Percentiles rank a stretch among this genome's conserved stretches.
Evolutionary conservation across 495 filamentous ascomycete genomes (phyloP).

Genomic region (Talaromyces wortmannii): DNA sequence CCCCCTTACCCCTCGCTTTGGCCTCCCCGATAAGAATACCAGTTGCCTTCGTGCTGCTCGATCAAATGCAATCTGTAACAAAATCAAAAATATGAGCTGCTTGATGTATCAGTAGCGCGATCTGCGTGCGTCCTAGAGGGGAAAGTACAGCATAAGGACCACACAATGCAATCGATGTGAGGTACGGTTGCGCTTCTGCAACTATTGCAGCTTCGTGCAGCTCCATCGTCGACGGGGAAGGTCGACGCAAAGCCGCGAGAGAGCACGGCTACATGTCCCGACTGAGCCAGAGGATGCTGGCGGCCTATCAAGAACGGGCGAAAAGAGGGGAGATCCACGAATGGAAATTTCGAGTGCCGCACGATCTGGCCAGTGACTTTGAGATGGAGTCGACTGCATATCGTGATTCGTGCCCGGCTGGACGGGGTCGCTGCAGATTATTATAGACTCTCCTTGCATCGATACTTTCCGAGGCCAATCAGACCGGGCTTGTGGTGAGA

Average conservation of each 20-base stretch:
- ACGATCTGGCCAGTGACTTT: background rate
- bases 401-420: constrained; percentile 5
- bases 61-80: background rate
- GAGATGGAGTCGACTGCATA: background rate
- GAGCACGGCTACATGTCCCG: background rate
- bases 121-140: background rate
- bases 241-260: background rate
- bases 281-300: background rate
- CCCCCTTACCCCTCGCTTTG: constrained; percentile 7
- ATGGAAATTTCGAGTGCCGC: background rate
- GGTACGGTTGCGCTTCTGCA: background rate
- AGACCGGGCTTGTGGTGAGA: background rate
- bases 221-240: background rate
- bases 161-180: background rate
- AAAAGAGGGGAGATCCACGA: background rate
- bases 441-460: constrained; percentile 31
- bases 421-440: constrained; percentile 2
- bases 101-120: background rate
- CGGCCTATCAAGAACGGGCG: background rate
- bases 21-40: constrained; percentile 2
- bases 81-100: background rate
- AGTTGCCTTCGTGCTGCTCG: constrained; percentile 3
- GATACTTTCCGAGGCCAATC: constrained; percentile 24
- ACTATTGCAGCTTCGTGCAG: background rate
- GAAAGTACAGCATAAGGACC: background rate